Percentiles rank a stretch among this genome's conserved stretches.
Evolutionary conservation across 208 protist genomes (phyloP).

Genomic region (Zelonia costaricensis): DNA sequence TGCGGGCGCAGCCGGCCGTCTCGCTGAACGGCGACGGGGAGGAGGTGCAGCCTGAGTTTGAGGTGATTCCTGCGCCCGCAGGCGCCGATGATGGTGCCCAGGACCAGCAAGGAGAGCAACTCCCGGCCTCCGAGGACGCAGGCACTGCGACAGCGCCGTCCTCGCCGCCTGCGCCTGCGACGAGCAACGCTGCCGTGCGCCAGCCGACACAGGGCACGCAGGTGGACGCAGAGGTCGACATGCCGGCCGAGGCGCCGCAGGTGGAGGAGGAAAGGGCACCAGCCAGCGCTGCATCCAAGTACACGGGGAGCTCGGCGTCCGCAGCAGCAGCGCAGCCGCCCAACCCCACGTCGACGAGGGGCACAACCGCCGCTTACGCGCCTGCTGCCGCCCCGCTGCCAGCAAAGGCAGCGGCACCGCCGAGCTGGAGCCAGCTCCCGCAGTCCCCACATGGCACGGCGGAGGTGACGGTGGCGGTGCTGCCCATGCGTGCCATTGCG

Average conservation of each 20-base stretch:
- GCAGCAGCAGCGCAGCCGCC: too few species aligned
- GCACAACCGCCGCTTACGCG: not conserved
- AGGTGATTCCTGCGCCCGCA: slow-evolving; percentile 1
- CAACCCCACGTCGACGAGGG: too few species aligned
- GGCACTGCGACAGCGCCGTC: too few species aligned
- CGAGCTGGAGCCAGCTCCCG: slow-evolving; percentile 11
- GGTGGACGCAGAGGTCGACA: slow-evolving; percentile 25
- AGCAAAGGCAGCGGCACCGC: not conserved
- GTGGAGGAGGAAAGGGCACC: not conserved
- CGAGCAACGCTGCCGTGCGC: slow-evolving; percentile 5
- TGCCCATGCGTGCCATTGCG: slow-evolving; percentile 31
- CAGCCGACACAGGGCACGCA: slow-evolving; percentile 42
- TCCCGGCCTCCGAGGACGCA: too few species aligned
- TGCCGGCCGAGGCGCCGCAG: not conserved
- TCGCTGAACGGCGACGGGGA: not conserved
- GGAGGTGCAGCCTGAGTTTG: slow-evolving; percentile 2
- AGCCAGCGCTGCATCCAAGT: not conserved
- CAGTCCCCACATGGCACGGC: slow-evolving; percentile 32
- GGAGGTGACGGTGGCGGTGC: slow-evolving; percentile 31
- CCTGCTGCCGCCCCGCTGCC: not conserved
- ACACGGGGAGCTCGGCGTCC: too few species aligned
- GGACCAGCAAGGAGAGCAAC: too few species aligned
- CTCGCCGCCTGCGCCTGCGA: too few species aligned
- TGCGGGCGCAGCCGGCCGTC: slow-evolving; percentile 14
- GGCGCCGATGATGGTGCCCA: not conserved